A percentile compares a stretch with the other conserved stretches of the same genome.
phyloP scores from a whole-genome alignment of 2,329 filamentous ascomycete genomes.

The Monilinia vaccinii-corymbosi region DNA sequence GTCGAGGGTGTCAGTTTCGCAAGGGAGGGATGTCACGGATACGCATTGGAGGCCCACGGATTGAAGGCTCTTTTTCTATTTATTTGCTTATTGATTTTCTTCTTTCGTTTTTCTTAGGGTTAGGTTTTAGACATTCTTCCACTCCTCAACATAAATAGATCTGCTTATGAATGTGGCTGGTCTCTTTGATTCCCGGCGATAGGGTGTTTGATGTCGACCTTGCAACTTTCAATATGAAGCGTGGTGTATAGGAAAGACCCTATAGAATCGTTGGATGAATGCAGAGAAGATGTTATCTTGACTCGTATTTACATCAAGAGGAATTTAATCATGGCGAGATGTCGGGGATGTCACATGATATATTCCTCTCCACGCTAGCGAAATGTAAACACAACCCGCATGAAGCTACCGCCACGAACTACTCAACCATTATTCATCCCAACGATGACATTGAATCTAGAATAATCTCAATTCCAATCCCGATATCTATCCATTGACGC shows the following conservation, averaged over 20 bases:
- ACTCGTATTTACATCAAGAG: neutral
- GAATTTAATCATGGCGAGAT: neutral
- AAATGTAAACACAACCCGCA: slow-evolving; percentile 13
- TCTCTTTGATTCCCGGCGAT: slow-evolving; percentile 3
- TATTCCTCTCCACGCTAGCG: neutral
- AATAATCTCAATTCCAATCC: neutral
- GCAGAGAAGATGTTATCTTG: no score
- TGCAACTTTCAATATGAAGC: neutral
- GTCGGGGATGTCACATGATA: slow-evolving; percentile 10
- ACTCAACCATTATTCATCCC: neutral
- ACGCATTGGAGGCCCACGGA: neutral
- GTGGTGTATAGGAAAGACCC: neutral
- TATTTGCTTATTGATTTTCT: neutral
- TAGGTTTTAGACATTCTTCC: neutral
- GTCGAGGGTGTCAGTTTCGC: neutral
- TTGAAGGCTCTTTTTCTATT: neutral
- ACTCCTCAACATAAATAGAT: neutral
- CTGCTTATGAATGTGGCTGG: neutral
- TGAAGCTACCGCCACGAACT: neutral
- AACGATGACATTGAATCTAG: neutral
- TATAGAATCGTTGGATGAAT: neutral
- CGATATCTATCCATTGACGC: slow-evolving; percentile 20
- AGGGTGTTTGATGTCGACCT: neutral
- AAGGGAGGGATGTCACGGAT: neutral
- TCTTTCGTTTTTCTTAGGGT: neutral